Conservation (phyloP, 805 yeast species). For the Priceomyces castillae region DNA sequence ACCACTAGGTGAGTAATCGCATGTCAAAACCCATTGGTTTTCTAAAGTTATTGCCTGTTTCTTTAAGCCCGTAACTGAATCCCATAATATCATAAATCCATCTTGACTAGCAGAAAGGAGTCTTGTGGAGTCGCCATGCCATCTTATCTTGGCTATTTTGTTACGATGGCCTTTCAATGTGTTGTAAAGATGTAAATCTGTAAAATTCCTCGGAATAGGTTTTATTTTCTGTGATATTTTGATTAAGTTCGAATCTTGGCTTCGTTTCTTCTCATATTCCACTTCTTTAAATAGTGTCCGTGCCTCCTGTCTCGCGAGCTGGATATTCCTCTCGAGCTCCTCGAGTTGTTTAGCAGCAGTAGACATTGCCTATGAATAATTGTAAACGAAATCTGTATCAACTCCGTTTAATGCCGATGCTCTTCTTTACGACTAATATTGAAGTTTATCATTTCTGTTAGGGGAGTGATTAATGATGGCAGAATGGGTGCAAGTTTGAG, state of each 20-base stretch:
- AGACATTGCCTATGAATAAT: background rate
- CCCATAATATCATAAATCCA: conserved; percentile 84
- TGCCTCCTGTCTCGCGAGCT: conserved; percentile 44
- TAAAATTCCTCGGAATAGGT: conserved; percentile 25
- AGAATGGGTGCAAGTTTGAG: conserved; percentile 1
- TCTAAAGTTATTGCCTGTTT: conserved; percentile 67
- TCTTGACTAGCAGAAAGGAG: conserved; percentile 80
- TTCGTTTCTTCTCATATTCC: conserved; percentile 39
- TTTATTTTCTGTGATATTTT: conserved; percentile 36
- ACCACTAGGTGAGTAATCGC: conserved; percentile 70
- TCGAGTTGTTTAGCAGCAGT: background rate
- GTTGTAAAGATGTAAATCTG: conserved; percentile 29
- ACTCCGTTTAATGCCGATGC: background rate
- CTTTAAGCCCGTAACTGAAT: conserved; percentile 68
- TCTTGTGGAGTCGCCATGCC: conserved; percentile 62
- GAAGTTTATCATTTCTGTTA: background rate
- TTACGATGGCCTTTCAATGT: conserved; percentile 65
- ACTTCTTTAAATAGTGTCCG: conserved; percentile 48
- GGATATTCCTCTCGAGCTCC: conserved; percentile 12
- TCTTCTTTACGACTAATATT: background rate
- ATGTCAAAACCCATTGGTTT: conserved; percentile 74
- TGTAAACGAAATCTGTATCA: background rate
- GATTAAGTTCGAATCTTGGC: conserved; percentile 45
- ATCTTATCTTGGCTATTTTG: conserved; percentile 65
- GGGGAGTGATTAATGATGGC: background rate